Conservation (phyloP, 345 rosid species). For the Barbarea vulgaris region DNA sequence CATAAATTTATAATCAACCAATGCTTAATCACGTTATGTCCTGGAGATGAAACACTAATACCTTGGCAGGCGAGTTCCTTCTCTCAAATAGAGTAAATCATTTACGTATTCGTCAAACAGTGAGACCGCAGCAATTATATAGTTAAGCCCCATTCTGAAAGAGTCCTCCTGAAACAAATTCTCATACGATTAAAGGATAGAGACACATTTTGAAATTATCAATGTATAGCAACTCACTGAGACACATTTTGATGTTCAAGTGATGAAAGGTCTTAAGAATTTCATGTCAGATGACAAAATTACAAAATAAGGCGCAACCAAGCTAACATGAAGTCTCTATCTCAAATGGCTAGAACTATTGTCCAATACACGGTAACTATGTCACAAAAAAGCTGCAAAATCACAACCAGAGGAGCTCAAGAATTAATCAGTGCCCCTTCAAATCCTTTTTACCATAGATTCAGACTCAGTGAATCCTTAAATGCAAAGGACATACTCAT, state of each 20-base stretch:
- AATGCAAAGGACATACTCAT: not conserved
- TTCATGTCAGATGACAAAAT: not conserved
- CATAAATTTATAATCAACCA: constrained; percentile 3
- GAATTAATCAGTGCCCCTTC: not conserved
- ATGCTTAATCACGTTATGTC: not conserved
- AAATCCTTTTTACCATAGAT: not conserved
- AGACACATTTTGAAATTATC: not conserved
- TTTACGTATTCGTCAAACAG: constrained; percentile 80
- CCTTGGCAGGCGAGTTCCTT: constrained; percentile 87
- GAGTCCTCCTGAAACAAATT: constrained; percentile 72
- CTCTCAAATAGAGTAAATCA: constrained; percentile 75
- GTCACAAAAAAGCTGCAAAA: not conserved
- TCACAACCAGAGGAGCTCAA: constrained; percentile 2
- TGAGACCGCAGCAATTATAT: constrained; percentile 63
- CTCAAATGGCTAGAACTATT: not conserved
- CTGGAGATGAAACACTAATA: constrained; percentile 21
- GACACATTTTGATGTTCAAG: not conserved
- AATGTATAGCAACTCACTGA: not conserved
- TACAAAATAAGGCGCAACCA: not conserved
- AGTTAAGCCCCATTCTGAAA: constrained; percentile 63
- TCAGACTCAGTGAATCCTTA: not conserved
- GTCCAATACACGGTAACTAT: not conserved
- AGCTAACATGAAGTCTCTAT: not conserved
- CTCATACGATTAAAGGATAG: constrained; percentile 19
- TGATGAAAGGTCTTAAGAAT: not conserved